Evolutionary conservation across 179 eudicot genomes (phyloP), one percentile per base, ranked within the genome.

Genomic region (Monotropa hypopitys): DNA sequence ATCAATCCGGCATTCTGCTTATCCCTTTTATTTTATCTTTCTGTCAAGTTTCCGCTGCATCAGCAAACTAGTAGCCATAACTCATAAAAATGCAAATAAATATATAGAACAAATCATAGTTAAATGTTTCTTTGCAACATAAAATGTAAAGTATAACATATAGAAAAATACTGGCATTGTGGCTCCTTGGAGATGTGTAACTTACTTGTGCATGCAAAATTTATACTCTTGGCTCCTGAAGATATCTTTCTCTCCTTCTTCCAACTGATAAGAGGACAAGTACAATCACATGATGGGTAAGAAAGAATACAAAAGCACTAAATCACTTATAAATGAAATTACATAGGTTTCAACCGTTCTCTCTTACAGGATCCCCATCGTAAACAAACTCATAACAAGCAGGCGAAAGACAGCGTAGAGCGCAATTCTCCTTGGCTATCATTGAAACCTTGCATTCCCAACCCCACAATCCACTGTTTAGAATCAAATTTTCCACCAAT

Each of bases 401-500:
- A 4, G 98, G 97, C 15, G 98, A 93, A 51, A 93, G 87, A 80
- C 98, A 93, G 81, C 74, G 74, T 80, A 93, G 78, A 32, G 90
- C 96, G 56, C 98, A 93, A 78, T 93, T 93, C 82, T 93, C 98
- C 81, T 90, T 93, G 5, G 94, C 93, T 81, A 87, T 85, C 83
- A 81, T 86, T 0, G 98, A 89, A 38, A 84, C 77, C 87, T 86
- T 87, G 91, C 98, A 93, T 62, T 85, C 83, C 84, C 79, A 71
- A 76, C 98, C 98, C 97, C 95, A 93, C 63, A 90, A 70, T 59
- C 98, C 98, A 87, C 98, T 83, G 63, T 65, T 59, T 16, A 56
- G 0, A 74, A 76, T 70, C 62, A 28, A 26, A 72, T 70, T 30
- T 43, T 1, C 38, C 43, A 79, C 21, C 61, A 33, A 63, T 15